phyloP scores from a whole-genome alignment of 1,284 basidiomycete genomes.

The Rhodotorula mucilaginosa region DNA sequence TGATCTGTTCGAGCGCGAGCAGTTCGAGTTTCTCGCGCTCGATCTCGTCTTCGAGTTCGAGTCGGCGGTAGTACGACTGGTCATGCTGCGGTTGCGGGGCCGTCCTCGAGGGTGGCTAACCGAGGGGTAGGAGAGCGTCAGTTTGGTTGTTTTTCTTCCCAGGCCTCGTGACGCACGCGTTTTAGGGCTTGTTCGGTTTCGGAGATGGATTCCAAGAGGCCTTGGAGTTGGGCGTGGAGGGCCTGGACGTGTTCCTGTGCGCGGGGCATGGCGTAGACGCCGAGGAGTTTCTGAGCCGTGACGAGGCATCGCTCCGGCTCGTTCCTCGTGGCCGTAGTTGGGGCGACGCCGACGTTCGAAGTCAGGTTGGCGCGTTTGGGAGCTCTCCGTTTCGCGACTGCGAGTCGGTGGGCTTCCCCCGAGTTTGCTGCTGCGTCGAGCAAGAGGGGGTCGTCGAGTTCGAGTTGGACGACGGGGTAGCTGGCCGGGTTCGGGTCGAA shows the following conservation, averaged over 20 bases:
- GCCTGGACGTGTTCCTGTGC: constrained; percentile 43
- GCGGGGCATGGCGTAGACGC: constrained; percentile 39
- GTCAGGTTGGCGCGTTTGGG: constrained; percentile 27
- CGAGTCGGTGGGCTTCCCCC: constrained; percentile 19
- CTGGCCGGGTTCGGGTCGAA: constrained; percentile 26
- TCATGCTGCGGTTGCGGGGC: constrained; percentile 16
- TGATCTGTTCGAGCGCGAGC: constrained; percentile 40
- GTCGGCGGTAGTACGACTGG: constrained; percentile 25
- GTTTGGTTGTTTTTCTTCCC: no score
- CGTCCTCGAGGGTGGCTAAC: constrained; percentile 11
- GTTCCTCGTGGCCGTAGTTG: not conserved
- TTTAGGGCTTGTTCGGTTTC: constrained; percentile 37
- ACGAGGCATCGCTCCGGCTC: constrained; percentile 37
- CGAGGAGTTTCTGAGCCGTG: constrained; percentile 38
- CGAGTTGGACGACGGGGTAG: constrained; percentile 1
- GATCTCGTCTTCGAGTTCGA: constrained; percentile 41
- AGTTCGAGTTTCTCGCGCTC: constrained; percentile 43
- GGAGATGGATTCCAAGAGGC: constrained; percentile 36
- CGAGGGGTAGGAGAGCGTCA: not conserved
- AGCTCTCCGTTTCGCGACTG: constrained; percentile 18
- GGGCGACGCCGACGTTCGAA: constrained; percentile 17
- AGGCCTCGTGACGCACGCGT: constrained; percentile 18
- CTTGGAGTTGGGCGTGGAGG: constrained; percentile 38
- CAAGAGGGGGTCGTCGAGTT: constrained; percentile 3
- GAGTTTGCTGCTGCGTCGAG: not conserved